Evolutionary conservation across 2,329 filamentous ascomycete species (phyloP), one percentile per base, ranked within the genome.

Genomic region (Immersiporthe knoxdaviesiana): DNA sequence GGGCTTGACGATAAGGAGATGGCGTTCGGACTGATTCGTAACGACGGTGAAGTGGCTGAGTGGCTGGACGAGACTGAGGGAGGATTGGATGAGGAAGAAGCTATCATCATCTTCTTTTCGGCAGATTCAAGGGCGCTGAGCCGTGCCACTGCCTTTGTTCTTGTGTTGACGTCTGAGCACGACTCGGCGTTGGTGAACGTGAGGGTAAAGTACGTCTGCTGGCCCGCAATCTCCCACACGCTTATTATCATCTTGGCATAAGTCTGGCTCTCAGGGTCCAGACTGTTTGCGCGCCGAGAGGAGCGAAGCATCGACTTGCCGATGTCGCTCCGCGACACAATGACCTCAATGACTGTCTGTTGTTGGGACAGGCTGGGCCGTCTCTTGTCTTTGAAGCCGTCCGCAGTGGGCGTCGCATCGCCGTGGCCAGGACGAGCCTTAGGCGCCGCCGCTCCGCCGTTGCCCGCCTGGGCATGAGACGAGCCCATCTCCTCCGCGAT

Each of bases 221-320:
- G 84, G 56, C 91, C 87, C 52, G 91, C 87, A n/a, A 87, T 82
- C 70, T 88, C 85, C 90, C 91, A 94, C 8, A 92, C 86, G 0
- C 89, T 91, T 30, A 94, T 87, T 61, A 93, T 92, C 90, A 94
- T 92, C 72, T 90, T 91, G 30, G 91, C 90, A 72, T 87, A 87
- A 0, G 88, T 78, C 74, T 82, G 82, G 63, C 77, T 78, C 30
- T 80, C 78, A 8, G 77, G 78, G 24, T 78, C 77, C 70, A 79
- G 61, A 11, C 16, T 80, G 12, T 77, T 75, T 68, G 78, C 79
- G 50, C 76, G 75, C 35, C 74, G 77, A 30, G 44, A 32, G 27
- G 74, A 74, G 27, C 80, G 78, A 32, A 80, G 76, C 0, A 73
- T 79, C 8, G 83, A 76, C 66, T 81, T 81, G 65, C 81, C 81